Conservation (phyloP, 257 asterid species). For the Capsicum baccatum region DNA sequence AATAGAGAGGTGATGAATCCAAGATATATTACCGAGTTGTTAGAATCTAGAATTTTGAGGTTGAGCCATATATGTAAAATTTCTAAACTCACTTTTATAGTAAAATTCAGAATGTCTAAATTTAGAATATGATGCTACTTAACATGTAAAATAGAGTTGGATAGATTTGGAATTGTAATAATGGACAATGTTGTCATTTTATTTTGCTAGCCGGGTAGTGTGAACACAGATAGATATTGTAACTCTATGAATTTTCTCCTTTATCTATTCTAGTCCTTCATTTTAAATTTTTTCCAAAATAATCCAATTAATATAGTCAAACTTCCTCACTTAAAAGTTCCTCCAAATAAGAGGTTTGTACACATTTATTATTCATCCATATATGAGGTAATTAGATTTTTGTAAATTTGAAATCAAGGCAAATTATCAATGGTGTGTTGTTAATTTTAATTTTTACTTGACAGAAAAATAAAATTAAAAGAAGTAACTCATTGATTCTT, state of each 20-base stretch:
- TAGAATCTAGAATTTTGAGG: background rate
- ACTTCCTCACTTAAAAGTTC: background rate
- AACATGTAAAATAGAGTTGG: background rate
- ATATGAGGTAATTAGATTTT: conserved; percentile 22
- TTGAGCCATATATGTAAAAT: no score
- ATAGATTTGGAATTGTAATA: background rate
- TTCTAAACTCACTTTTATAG: no score
- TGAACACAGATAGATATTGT: background rate
- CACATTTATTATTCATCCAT: background rate
- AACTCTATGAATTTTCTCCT: background rate
- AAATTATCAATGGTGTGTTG: background rate
- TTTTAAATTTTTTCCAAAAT: background rate
- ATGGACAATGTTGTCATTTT: background rate
- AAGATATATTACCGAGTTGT: background rate
- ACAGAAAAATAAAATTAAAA: background rate
- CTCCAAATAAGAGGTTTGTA: background rate
- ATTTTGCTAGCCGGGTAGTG: background rate
- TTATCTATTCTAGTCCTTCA: background rate
- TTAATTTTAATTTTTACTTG: background rate
- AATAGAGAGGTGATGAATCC: background rate
- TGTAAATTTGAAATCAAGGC: background rate
- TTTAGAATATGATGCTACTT: background rate
- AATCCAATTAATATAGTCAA: background rate
- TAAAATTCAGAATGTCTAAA: background rate
- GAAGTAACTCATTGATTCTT: background rate